Evolutionary conservation across 352 stramenopile species (phyloP).

Genomic region (Phytophthora palmivora): DNA sequence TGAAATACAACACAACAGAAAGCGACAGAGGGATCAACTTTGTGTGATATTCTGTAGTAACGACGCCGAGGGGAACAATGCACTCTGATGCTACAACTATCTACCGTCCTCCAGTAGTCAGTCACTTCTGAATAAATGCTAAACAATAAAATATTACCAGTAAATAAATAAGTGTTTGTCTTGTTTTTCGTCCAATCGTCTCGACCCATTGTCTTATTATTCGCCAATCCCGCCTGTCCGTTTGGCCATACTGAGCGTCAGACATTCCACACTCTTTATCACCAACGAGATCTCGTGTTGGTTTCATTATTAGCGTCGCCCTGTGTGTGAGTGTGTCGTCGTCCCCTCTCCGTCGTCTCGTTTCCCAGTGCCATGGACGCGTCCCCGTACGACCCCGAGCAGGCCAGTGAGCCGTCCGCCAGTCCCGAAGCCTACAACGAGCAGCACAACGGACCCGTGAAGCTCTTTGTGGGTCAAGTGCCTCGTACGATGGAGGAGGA

Average conservation of each 20-base stretch:
- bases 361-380: slow-evolving; percentile 14
- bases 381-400: slow-evolving; percentile 11
- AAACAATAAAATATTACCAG: no score
- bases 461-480: slow-evolving; percentile 89
- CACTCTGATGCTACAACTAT: no score
- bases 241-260: slow-evolving; percentile 3
- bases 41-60: no score
- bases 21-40: no score
- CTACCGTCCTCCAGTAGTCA: no score
- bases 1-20: no score
- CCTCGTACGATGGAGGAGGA: slow-evolving; percentile 91
- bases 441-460: slow-evolving; percentile 53
- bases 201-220: no score
- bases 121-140: no score
- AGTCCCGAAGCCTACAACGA: slow-evolving; percentile 20
- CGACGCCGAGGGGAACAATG: no score
- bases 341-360: slow-evolving; percentile 8
- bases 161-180: no score
- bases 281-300: slow-evolving; percentile 18
- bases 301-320: slow-evolving; percentile 20
- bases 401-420: slow-evolving; percentile 1
- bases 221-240: background rate
- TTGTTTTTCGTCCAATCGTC: no score
- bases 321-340: slow-evolving; percentile 25
- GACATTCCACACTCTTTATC: slow-evolving; percentile 16